A percentile compares a stretch with the other conserved stretches of the same genome.
Evolutionary conservation across 2,329 filamentous ascomycete genomes (phyloP).

Genomic region (Aspergillus pseudonomiae): DNA sequence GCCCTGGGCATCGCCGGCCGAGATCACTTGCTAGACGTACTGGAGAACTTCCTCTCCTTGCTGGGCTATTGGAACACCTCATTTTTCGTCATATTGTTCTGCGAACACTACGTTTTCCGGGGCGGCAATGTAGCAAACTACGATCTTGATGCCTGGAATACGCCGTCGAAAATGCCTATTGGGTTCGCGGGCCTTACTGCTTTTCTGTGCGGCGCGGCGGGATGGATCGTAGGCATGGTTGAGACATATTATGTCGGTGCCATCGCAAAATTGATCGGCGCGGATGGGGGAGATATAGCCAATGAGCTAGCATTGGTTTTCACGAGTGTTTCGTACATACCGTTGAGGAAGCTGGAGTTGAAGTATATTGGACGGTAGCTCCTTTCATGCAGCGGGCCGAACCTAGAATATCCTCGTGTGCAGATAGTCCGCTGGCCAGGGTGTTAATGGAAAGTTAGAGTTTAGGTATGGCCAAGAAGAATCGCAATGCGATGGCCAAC

Average conservation of each 20-base stretch:
- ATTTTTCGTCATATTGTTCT: conserved; percentile 53
- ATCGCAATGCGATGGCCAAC: neutral
- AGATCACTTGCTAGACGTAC: conserved; percentile 47
- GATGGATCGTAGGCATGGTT: conserved; percentile 61
- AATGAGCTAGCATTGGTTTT: conserved; percentile 58
- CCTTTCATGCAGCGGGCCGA: neutral
- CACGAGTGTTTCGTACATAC: conserved; percentile 52
- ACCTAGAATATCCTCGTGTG: neutral
- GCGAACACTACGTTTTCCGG: conserved; percentile 55
- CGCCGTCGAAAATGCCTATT: conserved; percentile 46
- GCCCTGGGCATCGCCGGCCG: conserved; percentile 48
- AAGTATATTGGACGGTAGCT: conserved; percentile 47
- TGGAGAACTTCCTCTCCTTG: conserved; percentile 53
- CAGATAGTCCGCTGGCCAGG: neutral
- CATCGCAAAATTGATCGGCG: conserved; percentile 49
- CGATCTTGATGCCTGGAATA: conserved; percentile 55
- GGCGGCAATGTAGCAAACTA: conserved; percentile 47
- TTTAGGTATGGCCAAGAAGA: neutral
- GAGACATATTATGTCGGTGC: conserved; percentile 59
- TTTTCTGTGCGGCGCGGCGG: conserved; percentile 50
- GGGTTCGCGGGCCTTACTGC: conserved; percentile 49
- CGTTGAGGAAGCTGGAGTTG: conserved; percentile 53
- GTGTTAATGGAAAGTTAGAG: neutral
- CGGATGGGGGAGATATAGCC: conserved; percentile 53
- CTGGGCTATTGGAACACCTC: conserved; percentile 56